phyloP scores from a whole-genome alignment of 176 grass and related monocot species.

The maize (Zea mays) region Zm-B73-REFERENCE-NAM-5.0 NC_050098.1:13498501-13499000 shows the following conservation, averaged over 20 bases:
- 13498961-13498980: no score
- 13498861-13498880: neutral
- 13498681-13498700: slow-evolving; percentile 80
- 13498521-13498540: slow-evolving; percentile 83
- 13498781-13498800: slow-evolving; percentile 48
- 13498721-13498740: slow-evolving; percentile 98
- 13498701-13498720: slow-evolving; percentile 52
- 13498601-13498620: slow-evolving; percentile 67
- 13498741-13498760: slow-evolving; percentile 70
- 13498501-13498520: slow-evolving; percentile 60
- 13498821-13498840: neutral
- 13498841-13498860: no score
- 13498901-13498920: neutral
- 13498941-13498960: no score
- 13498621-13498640: slow-evolving; percentile 83
- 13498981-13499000: no score
- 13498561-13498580: slow-evolving; percentile 66
- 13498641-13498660: slow-evolving; percentile 68
- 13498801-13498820: slow-evolving; percentile 40
- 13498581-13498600: slow-evolving; percentile 52
- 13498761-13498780: slow-evolving; percentile 64
- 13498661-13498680: slow-evolving; percentile 95
- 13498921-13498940: no score
- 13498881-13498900: neutral
- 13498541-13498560: slow-evolving; percentile 69